A percentile compares a stretch with the other conserved stretches of the same genome.
Evolutionary conservation across 2,329 filamentous ascomycete species (phyloP).

Genomic region (Laburnicola sp.): DNA sequence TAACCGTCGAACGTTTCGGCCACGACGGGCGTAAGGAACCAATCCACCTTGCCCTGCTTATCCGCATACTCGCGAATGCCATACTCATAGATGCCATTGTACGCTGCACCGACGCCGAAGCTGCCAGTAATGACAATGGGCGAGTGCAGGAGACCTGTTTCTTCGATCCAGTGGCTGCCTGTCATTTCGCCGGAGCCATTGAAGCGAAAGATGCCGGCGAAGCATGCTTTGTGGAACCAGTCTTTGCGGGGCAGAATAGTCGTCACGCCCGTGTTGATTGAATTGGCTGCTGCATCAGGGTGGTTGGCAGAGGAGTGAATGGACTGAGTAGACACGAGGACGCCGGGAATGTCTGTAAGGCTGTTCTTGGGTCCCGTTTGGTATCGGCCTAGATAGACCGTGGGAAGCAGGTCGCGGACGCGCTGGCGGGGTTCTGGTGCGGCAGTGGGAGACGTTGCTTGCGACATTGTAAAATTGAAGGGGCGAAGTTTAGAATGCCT

Average conservation of each 20-base stretch:
- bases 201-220: slow-evolving; percentile 59
- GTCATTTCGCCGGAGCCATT: slow-evolving; percentile 68
- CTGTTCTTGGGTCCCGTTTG: slow-evolving; percentile 47
- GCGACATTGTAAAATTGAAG: slow-evolving; percentile 5
- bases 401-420: slow-evolving; percentile 46
- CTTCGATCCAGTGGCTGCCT: slow-evolving; percentile 63
- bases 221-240: slow-evolving; percentile 48
- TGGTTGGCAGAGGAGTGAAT: slow-evolving; percentile 38
- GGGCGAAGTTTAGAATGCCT: neutral
- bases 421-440: slow-evolving; percentile 29
- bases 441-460: slow-evolving; percentile 8
- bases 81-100: slow-evolving; percentile 63
- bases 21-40: slow-evolving; percentile 61
- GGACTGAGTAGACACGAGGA: slow-evolving; percentile 48
- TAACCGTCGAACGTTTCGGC: slow-evolving; percentile 67
- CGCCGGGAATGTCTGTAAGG: slow-evolving; percentile 51
- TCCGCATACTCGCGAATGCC: slow-evolving; percentile 52
- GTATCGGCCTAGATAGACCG: slow-evolving; percentile 42
- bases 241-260: slow-evolving; percentile 50
- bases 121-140: slow-evolving; percentile 65
- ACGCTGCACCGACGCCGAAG: slow-evolving; percentile 60
- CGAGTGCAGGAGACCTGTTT: slow-evolving; percentile 62
- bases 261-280: slow-evolving; percentile 51
- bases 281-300: slow-evolving; percentile 29
- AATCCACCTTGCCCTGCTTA: slow-evolving; percentile 50